Conservation (phyloP, 2,329 filamentous ascomycete species). For the Aspergillus pseudoviridinutans region DNA sequence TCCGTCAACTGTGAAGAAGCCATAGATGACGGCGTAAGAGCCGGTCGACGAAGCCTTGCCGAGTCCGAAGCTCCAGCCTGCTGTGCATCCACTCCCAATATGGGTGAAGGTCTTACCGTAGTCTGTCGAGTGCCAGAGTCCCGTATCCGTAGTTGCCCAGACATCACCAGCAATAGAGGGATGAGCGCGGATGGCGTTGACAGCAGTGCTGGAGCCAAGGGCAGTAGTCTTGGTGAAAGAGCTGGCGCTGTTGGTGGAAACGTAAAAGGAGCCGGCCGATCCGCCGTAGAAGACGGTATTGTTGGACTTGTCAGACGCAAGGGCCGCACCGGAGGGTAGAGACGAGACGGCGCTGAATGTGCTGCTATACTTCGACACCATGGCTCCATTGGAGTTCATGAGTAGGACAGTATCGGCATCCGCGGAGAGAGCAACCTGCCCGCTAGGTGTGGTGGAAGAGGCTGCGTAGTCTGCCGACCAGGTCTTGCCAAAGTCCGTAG, state of each 20-base stretch:
- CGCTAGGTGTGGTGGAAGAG: conserved; percentile 42
- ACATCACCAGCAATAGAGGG: conserved; percentile 19
- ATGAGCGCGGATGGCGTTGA: conserved; percentile 17
- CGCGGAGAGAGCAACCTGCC: conserved; percentile 50
- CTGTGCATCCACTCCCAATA: conserved; percentile 17
- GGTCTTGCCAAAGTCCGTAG: conserved; percentile 48
- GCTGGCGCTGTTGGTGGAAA: conserved; percentile 47
- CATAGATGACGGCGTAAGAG: conserved; percentile 22
- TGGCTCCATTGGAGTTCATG: conserved; percentile 17
- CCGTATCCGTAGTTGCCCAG: conserved; percentile 42
- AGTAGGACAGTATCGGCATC: conserved; percentile 44
- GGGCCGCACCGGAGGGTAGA: conserved; percentile 44
- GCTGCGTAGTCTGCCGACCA: conserved; percentile 50
- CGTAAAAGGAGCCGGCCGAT: conserved; percentile 47
- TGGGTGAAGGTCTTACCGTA: conserved; percentile 48
- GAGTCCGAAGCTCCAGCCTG: conserved; percentile 20
- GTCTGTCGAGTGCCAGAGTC: conserved; percentile 53
- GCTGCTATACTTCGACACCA: conserved; percentile 13
- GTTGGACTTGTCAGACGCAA: conserved; percentile 54
- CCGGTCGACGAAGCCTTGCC: conserved; percentile 16
- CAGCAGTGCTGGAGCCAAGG: conserved; percentile 28
- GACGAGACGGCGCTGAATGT: conserved; percentile 46
- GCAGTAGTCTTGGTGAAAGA: conserved; percentile 44
- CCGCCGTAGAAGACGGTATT: conserved; percentile 53
- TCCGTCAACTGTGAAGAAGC: conserved; percentile 24